Percentiles rank a stretch among this genome's conserved stretches.
Conservation (phyloP, 805 yeast species). For the Candida coquimbonensis region DNA sequence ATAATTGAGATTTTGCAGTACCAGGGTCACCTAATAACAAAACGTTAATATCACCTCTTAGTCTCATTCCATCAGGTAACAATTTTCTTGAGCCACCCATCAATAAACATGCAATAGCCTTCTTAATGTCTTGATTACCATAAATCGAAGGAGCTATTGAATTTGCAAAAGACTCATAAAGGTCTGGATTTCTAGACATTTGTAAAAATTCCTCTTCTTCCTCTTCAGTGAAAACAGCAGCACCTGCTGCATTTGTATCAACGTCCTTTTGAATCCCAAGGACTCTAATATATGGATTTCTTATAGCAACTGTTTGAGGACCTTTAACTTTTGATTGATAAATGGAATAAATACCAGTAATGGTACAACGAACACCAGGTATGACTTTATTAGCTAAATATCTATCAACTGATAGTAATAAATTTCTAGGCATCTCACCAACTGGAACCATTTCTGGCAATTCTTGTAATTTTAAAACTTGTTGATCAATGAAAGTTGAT, state of each 20-base stretch:
- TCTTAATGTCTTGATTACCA: constrained; percentile 89
- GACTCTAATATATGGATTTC: constrained; percentile 85
- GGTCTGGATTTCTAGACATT: constrained; percentile 73
- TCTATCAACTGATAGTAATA: constrained; percentile 80
- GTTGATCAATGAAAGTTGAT: constrained; percentile 92
- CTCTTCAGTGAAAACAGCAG: constrained; percentile 69
- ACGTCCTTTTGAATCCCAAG: constrained; percentile 81
- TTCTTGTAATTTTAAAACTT: constrained; percentile 87
- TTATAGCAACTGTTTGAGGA: constrained; percentile 71
- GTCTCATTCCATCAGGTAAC: constrained; percentile 91
- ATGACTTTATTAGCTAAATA: constrained; percentile 83
- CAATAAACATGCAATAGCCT: constrained; percentile 83
- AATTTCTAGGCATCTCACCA: constrained; percentile 97
- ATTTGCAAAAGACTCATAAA: constrained; percentile 76
- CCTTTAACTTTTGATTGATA: constrained; percentile 64
- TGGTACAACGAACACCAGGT: constrained; percentile 92
- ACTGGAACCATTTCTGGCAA: constrained; percentile 99
- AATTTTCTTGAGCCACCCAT: constrained; percentile 93
- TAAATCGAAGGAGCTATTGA: constrained; percentile 96
- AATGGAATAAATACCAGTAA: constrained; percentile 89
- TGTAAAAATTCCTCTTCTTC: constrained; percentile 89
- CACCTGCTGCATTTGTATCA: constrained; percentile 58
- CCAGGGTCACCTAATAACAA: constrained; percentile 96
- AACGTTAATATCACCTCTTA: constrained; percentile 96
- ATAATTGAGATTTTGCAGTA: constrained; percentile 93